Conservation (phyloP, 2,329 filamentous ascomycete genomes). For the Westerdykella aurantiaca region DNA sequence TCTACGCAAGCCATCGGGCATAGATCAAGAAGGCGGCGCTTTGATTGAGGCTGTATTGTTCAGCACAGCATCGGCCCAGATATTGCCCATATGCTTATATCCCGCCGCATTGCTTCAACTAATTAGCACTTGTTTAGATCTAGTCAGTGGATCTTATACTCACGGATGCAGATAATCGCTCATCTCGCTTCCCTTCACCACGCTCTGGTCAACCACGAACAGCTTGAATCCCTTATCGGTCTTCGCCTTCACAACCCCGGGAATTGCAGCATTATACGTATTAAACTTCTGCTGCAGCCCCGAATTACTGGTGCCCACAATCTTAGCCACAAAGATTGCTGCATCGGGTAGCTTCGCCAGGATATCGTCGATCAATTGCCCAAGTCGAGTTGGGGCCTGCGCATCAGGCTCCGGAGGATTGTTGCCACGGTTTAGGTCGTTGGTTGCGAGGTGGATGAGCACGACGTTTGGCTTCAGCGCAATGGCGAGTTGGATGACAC, state of each 20-base stretch:
- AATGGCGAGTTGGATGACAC: conserved; percentile 8
- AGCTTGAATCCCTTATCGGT: conserved; percentile 18
- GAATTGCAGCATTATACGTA: conserved; percentile 21
- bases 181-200: conserved; percentile 14
- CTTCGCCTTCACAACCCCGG: conserved; percentile 15
- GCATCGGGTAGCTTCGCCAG: conserved; percentile 24
- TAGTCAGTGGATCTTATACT: conserved; percentile 3
- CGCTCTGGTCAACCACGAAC: conserved; percentile 20
- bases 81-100: conserved; percentile 25
- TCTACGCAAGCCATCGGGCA: too few relatives aligned
- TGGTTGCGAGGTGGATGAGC: conserved; percentile 21
- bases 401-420: conserved; percentile 12
- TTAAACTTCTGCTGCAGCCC: conserved; percentile 11
- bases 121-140: conserved; percentile 1
- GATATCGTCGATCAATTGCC: conserved; percentile 29
- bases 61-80: conserved; percentile 14
- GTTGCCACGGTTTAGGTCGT: conserved; percentile 13
- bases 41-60: too few relatives aligned
- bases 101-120: conserved; percentile 17
- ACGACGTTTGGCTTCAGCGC: conserved; percentile 18
- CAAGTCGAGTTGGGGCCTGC: conserved; percentile 31
- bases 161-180: conserved; percentile 26
- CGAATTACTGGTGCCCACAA: conserved; percentile 21
- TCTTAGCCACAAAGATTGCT: conserved; percentile 35
- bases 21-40: too few relatives aligned